phyloP scores from a whole-genome alignment of 768 basidiomycete species.

The Tephrocybe rancida region DNA sequence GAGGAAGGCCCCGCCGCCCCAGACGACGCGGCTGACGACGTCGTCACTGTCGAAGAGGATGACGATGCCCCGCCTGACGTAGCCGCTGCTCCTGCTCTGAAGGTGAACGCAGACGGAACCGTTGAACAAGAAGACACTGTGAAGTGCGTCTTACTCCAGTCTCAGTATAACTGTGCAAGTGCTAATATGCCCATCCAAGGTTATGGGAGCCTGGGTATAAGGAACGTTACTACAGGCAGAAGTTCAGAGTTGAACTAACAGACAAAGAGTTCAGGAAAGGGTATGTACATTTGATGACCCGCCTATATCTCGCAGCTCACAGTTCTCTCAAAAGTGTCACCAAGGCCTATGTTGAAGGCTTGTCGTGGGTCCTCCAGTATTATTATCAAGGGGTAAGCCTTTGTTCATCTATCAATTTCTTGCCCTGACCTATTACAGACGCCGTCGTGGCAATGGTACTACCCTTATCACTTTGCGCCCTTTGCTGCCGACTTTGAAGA shows the following conservation, averaged over 20 bases:
- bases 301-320: background rate
- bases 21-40: constrained; percentile 42
- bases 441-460: constrained; percentile 99
- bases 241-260: constrained; percentile 78
- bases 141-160: constrained; percentile 57
- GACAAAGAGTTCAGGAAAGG: constrained; percentile 72
- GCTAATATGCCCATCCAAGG: constrained; percentile 42
- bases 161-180: no score
- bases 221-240: constrained; percentile 92
- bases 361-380: constrained; percentile 95
- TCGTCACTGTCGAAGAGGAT: constrained; percentile 52
- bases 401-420: background rate
- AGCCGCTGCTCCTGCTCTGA: constrained; percentile 58
- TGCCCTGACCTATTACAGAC: constrained; percentile 44
- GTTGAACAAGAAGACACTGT: constrained; percentile 95
- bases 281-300: constrained; percentile 44
- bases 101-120: constrained; percentile 88
- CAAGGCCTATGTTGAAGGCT: constrained; percentile 86
- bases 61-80: constrained; percentile 44
- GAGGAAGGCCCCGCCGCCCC: constrained; percentile 46
- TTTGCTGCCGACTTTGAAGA: constrained; percentile 94
- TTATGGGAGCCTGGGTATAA: constrained; percentile 96
- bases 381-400: constrained; percentile 93
- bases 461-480: constrained; percentile 97
- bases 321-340: constrained; percentile 57